A percentile compares a stretch with the other conserved stretches of the same genome.
Conservation (phyloP, 1,284 basidiomycete species). For the Puccinia polysora region DNA sequence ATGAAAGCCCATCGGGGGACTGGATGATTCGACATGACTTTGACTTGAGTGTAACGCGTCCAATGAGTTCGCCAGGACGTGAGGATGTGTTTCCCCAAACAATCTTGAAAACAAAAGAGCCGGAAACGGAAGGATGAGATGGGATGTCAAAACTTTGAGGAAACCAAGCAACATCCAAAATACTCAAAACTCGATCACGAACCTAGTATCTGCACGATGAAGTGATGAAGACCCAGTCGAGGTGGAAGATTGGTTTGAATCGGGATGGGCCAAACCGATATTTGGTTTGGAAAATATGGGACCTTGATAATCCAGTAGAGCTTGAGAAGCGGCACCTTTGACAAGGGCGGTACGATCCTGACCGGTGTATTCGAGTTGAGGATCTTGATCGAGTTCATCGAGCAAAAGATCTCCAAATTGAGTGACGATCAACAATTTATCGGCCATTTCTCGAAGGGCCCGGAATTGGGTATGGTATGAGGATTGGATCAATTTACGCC, state of each 20-base stretch:
- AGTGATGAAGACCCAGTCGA: conserved; percentile 11
- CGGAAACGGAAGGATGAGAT: no score
- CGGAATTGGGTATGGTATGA: conserved; percentile 47
- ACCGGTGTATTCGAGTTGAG: conserved; percentile 45
- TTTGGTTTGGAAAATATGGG: conserved; percentile 28
- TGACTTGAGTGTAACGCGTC: background rate
- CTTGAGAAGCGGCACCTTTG: conserved; percentile 46
- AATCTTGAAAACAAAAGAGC: conserved; percentile 19
- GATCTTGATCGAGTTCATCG: conserved; percentile 45
- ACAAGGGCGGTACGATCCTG: conserved; percentile 47
- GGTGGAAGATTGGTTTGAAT: background rate
- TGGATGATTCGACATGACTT: background rate
- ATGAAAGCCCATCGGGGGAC: background rate
- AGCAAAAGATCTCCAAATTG: conserved; percentile 48
- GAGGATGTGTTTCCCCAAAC: conserved; percentile 40
- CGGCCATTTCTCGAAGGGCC: conserved; percentile 48
- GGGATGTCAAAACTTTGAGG: no score
- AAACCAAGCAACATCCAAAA: no score
- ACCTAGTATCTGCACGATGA: conserved; percentile 11
- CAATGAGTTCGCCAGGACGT: background rate
- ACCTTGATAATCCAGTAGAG: conserved; percentile 7
- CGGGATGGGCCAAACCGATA: background rate
- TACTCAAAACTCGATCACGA: no score
- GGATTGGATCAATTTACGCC: conserved; percentile 48
- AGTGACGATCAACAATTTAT: conserved; percentile 49